Percentiles rank a stretch among this genome's conserved stretches.
phyloP scores from a whole-genome alignment of 2,329 filamentous ascomycete species.

The Sordariomycetes sp. region DNA sequence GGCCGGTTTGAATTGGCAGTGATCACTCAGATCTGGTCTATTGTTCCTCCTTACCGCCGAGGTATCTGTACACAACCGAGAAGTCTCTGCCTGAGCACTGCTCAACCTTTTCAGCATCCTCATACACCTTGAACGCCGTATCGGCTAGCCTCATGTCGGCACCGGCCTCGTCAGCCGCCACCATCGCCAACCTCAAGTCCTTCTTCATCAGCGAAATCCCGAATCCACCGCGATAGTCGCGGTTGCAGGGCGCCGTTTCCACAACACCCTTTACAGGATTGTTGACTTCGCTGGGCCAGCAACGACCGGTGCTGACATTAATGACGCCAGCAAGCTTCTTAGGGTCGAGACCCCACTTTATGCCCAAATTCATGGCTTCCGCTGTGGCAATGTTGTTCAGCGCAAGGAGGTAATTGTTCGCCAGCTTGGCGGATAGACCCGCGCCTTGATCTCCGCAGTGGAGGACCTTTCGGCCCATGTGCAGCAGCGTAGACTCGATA shows the following conservation, averaged over 20 bases:
- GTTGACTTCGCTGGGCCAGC: constrained; percentile 94
- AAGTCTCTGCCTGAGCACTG: constrained; percentile 64
- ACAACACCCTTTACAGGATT: constrained; percentile 87
- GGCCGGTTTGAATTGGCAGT: no score
- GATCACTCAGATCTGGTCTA: no score
- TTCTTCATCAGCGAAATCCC: constrained; percentile 74
- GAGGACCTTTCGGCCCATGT: constrained; percentile 80
- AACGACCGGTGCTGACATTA: constrained; percentile 87
- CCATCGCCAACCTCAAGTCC: constrained; percentile 63
- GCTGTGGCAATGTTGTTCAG: constrained; percentile 76
- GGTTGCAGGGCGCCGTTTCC: constrained; percentile 61
- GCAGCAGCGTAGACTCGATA: constrained; percentile 59
- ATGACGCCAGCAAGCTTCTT: constrained; percentile 72
- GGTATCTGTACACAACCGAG: constrained; percentile 69
- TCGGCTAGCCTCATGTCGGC: constrained; percentile 57
- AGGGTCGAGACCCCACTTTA: constrained; percentile 50
- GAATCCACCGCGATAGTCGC: constrained; percentile 72
- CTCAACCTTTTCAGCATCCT: constrained; percentile 51
- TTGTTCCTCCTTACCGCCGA: constrained; percentile 47
- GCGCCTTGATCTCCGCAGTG: constrained; percentile 80
- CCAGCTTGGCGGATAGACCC: constrained; percentile 84
- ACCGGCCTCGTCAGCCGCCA: constrained; percentile 59
- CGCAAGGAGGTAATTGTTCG: constrained; percentile 94
- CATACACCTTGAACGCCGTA: constrained; percentile 58
- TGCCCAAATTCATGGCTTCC: constrained; percentile 58